Base-by-base conservation (phyloP, 257 asterid genomes). In the Perilla frutescens region DNA sequence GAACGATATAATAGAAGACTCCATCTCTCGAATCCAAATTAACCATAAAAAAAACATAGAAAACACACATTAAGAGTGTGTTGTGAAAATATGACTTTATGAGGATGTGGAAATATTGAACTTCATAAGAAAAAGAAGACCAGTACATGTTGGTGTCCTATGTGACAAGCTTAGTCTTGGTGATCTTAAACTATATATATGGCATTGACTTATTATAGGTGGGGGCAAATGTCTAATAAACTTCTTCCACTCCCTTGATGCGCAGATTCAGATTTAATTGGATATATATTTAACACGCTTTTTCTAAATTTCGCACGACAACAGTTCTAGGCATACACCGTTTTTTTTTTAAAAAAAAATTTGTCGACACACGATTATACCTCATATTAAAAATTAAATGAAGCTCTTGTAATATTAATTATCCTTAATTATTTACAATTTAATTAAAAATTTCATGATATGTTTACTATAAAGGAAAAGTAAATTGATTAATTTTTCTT, bases 111-210 rank as follows among this genome's bases (percentile, higher is more conserved):
- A 44, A 44, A 44, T 44, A 10, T 66, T 32, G 2, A 55, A 60
- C 7, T 29, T 7, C 31, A 13, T 5, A 57, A 41, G 10, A 44
- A 31, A 61, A 37, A 9, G 15, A 36, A 13, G 40, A 37, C 13
- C 0, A 26, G 66, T 72, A 50, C 70, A 29, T 56, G 10, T 45
- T 44, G n/a, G 26, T 73, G 79, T 64, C 43, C 73, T 55, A 31
- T 0, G 43, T n/a, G 45, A 45, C 36, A 47, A 6, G 68, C 54
- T 74, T 62, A 57, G 37, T 4, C 57, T 67, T 47, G 58, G 8
- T 41, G 13, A 4, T 34, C 37, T 34, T 34, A 2, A 34, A 34
- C 1, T 34, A 34, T 34, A 34, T 34, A 34, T 34, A 34, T 34
- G 4, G 15, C 48, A 54, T 12, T 61, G 44, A 72, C 47, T 63